phyloP scores from a whole-genome alignment of 106 monocot species.

The Ottelia alismoides region DNA sequence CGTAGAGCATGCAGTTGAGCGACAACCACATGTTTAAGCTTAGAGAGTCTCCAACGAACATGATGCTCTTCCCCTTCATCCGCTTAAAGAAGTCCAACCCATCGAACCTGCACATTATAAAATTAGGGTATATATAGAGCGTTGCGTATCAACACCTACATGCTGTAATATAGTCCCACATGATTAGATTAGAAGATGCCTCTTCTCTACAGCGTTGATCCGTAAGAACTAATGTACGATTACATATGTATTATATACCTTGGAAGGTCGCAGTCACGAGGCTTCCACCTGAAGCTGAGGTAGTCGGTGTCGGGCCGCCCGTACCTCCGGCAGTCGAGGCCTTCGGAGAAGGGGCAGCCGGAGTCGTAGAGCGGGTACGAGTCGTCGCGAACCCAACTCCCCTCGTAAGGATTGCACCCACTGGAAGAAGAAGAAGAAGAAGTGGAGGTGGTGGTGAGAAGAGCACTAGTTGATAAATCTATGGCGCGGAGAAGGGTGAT shows the following conservation, averaged over 20 bases:
- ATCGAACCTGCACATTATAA: constrained; percentile 22
- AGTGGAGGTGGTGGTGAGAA: no score
- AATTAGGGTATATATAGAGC: no score
- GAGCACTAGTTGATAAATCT: no score
- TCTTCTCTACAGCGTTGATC: no score
- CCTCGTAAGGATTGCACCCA: constrained; percentile 55
- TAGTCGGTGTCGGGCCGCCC: constrained; percentile 53
- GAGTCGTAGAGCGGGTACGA: constrained; percentile 50
- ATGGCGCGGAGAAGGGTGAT: no score
- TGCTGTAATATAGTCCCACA: no score
- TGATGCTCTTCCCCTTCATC: constrained; percentile 28
- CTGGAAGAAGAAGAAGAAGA: no score
- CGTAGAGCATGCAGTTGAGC: constrained; percentile 34
- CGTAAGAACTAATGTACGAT: no score
- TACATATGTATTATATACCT: no score
- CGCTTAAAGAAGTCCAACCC: constrained; percentile 25
- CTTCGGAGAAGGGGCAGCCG: constrained; percentile 44
- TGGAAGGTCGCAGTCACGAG: constrained; percentile 43
- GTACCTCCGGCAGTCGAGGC: constrained; percentile 60
- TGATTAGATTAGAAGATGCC: no score
- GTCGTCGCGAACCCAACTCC: constrained; percentile 49
- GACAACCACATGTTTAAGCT: constrained; percentile 30
- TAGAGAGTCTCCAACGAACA: constrained; percentile 49
- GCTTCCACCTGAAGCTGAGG: constrained; percentile 56
- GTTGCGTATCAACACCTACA: no score